These are phyloP conservation scores for Neofusicoccum parvum DNA, from an alignment of 2,329 filamentous ascomycete species.

Conservation along the genomic window DNA sequence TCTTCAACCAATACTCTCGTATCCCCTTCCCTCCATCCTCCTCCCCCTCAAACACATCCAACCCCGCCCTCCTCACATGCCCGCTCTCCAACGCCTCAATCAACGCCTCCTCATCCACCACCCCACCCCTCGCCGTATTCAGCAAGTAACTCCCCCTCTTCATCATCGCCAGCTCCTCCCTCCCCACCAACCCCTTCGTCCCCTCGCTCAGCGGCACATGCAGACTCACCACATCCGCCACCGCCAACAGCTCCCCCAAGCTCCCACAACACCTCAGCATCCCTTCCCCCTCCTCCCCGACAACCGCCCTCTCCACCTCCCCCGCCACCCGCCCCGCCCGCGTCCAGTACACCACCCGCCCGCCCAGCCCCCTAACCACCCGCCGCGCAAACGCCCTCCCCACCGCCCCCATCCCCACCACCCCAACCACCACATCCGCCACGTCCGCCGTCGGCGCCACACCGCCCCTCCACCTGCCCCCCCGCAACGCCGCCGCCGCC, in stretches of 20 bases:
- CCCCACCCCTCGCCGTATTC: constrained; percentile 78
- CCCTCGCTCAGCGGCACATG: constrained; percentile 79
- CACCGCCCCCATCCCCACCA: constrained; percentile 54
- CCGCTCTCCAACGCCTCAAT: constrained; percentile 70
- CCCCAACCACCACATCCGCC: constrained; percentile 48
- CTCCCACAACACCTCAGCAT: constrained; percentile 36
- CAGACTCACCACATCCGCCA: constrained; percentile 76
- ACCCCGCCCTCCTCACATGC: constrained; percentile 73
- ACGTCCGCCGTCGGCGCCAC: constrained; percentile 43
- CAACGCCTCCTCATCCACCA: constrained; percentile 76
- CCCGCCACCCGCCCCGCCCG: constrained; percentile 35
- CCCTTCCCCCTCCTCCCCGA: no score
- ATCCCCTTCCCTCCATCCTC: no score
- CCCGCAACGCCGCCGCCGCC: constrained; percentile 34
- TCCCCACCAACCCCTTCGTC: constrained; percentile 72
- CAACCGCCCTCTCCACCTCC: no score
- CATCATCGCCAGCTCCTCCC: constrained; percentile 68
- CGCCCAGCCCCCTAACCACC: constrained; percentile 4
- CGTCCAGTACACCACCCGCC: constrained; percentile 23
- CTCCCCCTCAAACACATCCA: constrained; percentile 66
- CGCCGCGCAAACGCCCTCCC: no score
- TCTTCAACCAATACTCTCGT: no score
- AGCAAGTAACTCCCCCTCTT: constrained; percentile 72
- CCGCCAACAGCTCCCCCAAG: constrained; percentile 64
- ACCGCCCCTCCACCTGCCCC: constrained; percentile 41